Conservation (phyloP, 75 land plant genomes). For the Isoetes taiwanensis region DNA sequence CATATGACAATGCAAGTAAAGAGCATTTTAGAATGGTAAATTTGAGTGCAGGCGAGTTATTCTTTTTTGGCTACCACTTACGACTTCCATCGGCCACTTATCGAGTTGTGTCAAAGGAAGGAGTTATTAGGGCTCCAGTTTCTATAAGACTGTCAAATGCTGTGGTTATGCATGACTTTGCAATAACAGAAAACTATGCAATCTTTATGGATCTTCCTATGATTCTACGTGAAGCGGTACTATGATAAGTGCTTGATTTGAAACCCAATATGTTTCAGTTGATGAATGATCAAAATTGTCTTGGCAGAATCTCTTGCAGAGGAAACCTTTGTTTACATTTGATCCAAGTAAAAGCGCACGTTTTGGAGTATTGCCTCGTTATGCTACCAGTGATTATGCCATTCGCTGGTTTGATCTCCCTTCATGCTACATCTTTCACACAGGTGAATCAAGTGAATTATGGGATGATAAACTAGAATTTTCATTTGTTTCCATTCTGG, state of each 20-base stretch:
- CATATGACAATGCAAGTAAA: too few species aligned
- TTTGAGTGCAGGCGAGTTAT: slow-evolving; percentile 87
- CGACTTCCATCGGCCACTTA: slow-evolving; percentile 55
- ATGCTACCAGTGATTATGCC: not conserved
- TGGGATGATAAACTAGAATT: too few species aligned
- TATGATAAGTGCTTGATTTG: too few species aligned
- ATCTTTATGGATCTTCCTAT: slow-evolving; percentile 91
- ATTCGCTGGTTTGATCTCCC: not conserved
- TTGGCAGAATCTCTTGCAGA: too few species aligned
- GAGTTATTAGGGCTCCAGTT: slow-evolving; percentile 78
- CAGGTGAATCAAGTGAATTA: too few species aligned
- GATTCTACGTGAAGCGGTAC: slow-evolving; percentile 2
- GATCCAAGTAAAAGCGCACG: not conserved
- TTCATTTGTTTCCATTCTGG: too few species aligned
- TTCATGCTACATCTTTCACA: slow-evolving; percentile 1
- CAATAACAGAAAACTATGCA: slow-evolving; percentile 94
- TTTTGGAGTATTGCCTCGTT: slow-evolving; percentile 6
- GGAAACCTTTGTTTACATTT: too few species aligned
- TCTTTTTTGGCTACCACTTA: slow-evolving; percentile 68
- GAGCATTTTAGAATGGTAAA: too few species aligned
- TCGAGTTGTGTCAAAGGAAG: slow-evolving; percentile 80
- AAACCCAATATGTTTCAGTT: too few species aligned
- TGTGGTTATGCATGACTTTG: slow-evolving; percentile 97
- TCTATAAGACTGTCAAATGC: slow-evolving; percentile 71
- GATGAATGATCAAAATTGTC: too few species aligned